Evolutionary conservation across 129 eudicot genomes (phyloP), one percentile per base, ranked within the genome.

Genomic region (Flaveria sonorensis): DNA sequence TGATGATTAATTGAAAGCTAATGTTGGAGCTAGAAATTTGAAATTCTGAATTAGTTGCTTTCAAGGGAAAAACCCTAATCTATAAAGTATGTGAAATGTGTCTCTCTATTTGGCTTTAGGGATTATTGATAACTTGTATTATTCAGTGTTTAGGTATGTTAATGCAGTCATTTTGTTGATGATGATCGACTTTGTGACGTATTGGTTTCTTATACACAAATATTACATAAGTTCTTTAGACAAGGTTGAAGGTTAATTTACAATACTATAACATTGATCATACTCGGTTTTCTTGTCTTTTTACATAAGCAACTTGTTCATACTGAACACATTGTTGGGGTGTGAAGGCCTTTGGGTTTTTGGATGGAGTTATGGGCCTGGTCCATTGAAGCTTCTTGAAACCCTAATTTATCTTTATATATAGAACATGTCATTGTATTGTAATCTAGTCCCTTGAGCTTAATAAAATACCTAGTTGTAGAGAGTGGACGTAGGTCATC

Each of bases 1-100:
- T 74, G 60, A 74, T 74, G 59, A 24, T 42, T 60, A 15, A 23
- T 74, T 73, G 45, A 60, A 43, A 60, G 28, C 70, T 42, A 74
- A 23, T 74, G 57, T 43, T 14, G 50, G 70, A 61, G 42, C 30
- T 60, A 26, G 70, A 61, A 73, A 60, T 42, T 43, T 45, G 11
- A 53, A 60, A 61, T 70, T 60, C 18, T 60, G 23, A 7, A 45
- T 45, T 73, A 39, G 23, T 73, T 2, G 30, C 2, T 40, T 57
- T 42, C n/a, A 6, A 36, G 40, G 40, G 7, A 5, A 36, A 59
- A 73, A 42, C 57, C 69, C 57, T 73, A 39, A 40, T 57, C 15
- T 45, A 59, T 57, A 59, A 73, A 23, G 36, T 43, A 0, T 24
- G 7, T 50, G 26, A n/a, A 70, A 70, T 16, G 3, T 6, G 45